Conservation (phyloP, 2,329 filamentous ascomycete species). For the Dothistroma pini region DNA sequence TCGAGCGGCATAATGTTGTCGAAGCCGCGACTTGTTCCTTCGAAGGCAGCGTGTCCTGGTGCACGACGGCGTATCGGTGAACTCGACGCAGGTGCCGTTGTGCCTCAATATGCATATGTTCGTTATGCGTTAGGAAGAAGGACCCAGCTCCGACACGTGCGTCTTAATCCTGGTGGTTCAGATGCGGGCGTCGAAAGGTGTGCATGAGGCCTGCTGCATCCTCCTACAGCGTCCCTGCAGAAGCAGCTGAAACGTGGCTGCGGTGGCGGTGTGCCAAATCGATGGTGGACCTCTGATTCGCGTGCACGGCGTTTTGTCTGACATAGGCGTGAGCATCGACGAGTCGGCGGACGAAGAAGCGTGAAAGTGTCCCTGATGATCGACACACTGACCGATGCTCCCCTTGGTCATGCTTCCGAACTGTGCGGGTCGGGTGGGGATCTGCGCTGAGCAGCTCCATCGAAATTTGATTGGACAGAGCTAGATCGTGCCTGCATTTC, state of each 20-base stretch:
- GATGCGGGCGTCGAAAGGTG: neutral
- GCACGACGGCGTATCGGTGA: no score
- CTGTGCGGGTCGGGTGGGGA: neutral
- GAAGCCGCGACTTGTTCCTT: no score
- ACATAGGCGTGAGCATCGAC: neutral
- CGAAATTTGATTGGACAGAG: neutral
- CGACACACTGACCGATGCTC: neutral
- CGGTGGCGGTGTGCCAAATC: neutral
- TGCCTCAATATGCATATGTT: no score
- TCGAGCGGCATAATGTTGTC: no score
- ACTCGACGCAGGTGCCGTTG: no score
- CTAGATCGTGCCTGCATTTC: neutral
- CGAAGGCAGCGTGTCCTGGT: no score
- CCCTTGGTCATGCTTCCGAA: neutral
- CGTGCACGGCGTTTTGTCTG: neutral
- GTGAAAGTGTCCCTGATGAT: neutral
- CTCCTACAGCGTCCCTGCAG: neutral
- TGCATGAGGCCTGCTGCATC: neutral
- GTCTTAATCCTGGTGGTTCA: neutral
- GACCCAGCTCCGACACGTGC: no score
- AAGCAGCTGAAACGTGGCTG: neutral
- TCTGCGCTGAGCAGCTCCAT: neutral
- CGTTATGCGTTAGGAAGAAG: no score
- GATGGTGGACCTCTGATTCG: neutral
- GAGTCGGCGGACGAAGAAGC: neutral